phyloP scores from a whole-genome alignment of 768 basidiomycete species.

The Botryobasidium botryosum region DNA sequence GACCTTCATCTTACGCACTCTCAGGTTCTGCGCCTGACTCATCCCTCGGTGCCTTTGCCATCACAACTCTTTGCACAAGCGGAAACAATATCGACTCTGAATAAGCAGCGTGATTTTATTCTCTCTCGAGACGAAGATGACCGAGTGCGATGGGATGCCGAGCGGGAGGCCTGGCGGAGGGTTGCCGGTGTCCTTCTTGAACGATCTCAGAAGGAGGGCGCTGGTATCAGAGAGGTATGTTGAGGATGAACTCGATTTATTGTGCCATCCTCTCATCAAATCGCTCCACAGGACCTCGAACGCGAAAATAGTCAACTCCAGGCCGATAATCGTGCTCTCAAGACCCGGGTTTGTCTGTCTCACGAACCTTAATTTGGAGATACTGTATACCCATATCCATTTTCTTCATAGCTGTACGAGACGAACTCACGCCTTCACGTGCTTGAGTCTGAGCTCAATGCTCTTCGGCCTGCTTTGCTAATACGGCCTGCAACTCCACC shows the following conservation, averaged over 20 bases:
- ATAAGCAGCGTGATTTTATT: conserved; percentile 41
- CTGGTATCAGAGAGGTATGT: conserved; percentile 3
- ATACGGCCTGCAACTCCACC: conserved; percentile 32
- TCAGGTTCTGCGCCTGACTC: conserved; percentile 27
- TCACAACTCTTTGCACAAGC: conserved; percentile 40
- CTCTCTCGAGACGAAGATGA: conserved; percentile 37
- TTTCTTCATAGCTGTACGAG: conserved; percentile 34
- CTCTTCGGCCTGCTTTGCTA: conserved; percentile 49
- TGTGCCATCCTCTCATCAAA: background rate
- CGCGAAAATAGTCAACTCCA: conserved; percentile 33
- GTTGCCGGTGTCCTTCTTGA: conserved; percentile 45
- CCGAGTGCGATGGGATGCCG: conserved; percentile 40
- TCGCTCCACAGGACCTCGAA: conserved; percentile 33
- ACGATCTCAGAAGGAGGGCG: conserved; percentile 23
- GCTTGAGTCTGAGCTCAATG: conserved; percentile 46
- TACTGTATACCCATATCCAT: conserved; percentile 9
- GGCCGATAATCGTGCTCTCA: conserved; percentile 43
- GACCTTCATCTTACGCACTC: no score
- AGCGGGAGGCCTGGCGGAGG: conserved; percentile 46
- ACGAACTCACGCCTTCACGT: conserved; percentile 33
- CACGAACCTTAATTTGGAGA: background rate
- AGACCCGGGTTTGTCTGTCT: conserved; percentile 41
- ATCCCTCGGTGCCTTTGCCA: conserved; percentile 11
- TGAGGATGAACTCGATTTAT: background rate
- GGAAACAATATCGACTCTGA: conserved; percentile 37